Evolutionary conservation across 176 grass and related monocot species (phyloP), one percentile per base, ranked within the genome.

Genomic region (Oryza meridionalis): DNA sequence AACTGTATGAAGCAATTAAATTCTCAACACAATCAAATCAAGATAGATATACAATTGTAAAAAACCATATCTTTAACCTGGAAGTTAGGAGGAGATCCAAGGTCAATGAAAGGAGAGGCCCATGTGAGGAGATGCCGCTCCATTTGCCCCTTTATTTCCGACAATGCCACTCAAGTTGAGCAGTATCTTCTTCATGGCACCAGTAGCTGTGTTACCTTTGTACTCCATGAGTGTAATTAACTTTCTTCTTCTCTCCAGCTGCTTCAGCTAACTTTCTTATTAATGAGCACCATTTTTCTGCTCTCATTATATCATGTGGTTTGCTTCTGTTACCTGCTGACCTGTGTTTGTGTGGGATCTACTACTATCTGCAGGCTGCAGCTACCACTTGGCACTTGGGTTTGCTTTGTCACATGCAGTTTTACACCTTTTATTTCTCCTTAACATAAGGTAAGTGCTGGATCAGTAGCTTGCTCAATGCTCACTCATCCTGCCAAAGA

Each of bases 71-170:
- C 0, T 62, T 62, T 62, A 9, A 62, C 58, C 58, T 62, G 8
- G 21, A 62, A 24, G 21, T 24, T 2, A 62, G 58, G 50, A 19
- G 50, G 58, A 62, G 58, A 24, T 24, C 58, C 19, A 44, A 11
- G 6, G 12, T 10, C n/a, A 25, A 15, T 24, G 10, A 4, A 68
- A 35, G 51, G 11, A 55, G 29, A 64, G 19, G 19, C 2, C 40
- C 84, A 86, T 81, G 85, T 35, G 63, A 69, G 45, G 50, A 76
- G 65, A 70, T 49, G 42, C 73, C 11, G 2, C 2, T 1, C 27
- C 66, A 63, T 27, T 9, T 77, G 51, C 66, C 29, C 65, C 79
- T 77, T 64, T 69, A 5, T 11, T 5, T 51, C 86, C 65, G 86
- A 82, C 79, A 65, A 16, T 16, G 65, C 72, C 15, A 82, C 49